These are phyloP conservation scores for Dioscorea cayenensis DNA, from an alignment of 116 monocot genomes.

Conservation along the genomic window DNA sequence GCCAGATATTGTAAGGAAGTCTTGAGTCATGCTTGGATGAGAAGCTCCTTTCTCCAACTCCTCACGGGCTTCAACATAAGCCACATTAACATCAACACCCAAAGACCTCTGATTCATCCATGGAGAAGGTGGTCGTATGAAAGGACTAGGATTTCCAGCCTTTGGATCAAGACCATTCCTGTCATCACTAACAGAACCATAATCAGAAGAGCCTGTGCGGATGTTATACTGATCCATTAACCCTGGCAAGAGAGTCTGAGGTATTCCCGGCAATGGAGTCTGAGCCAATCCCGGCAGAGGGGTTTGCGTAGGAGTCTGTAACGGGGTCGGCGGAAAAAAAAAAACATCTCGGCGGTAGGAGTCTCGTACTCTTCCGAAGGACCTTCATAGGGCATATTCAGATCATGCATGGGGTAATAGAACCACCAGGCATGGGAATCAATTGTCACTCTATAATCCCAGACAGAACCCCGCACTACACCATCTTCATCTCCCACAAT, in stretches of 20 bases:
- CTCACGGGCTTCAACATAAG: constrained; percentile 24
- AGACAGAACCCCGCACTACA: constrained; percentile 65
- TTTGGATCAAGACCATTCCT: constrained; percentile 60
- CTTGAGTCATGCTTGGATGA: constrained; percentile 60
- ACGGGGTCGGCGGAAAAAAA: constrained; percentile 76
- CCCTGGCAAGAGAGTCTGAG: constrained; percentile 74
- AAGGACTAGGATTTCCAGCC: constrained; percentile 63
- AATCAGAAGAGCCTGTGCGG: constrained; percentile 63
- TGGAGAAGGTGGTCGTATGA: constrained; percentile 73
- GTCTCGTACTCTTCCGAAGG: constrained; percentile 92
- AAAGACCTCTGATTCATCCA: constrained; percentile 44
- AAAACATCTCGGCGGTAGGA: constrained; percentile 97
- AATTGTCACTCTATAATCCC: constrained; percentile 44
- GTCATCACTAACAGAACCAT: constrained; percentile 39
- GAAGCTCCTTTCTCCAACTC: constrained; percentile 53
- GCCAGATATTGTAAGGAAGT: constrained; percentile 67
- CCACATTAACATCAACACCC: constrained; percentile 65
- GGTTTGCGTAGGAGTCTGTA: constrained; percentile 74
- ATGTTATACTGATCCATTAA: constrained; percentile 57
- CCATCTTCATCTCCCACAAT: constrained; percentile 97
- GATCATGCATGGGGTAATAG: constrained; percentile 72
- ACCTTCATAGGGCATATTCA: constrained; percentile 89
- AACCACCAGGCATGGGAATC: constrained; percentile 21
- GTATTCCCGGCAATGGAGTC: constrained; percentile 7
- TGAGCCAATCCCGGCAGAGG: constrained; percentile 62